phyloP scores from a whole-genome alignment of 495 filamentous ascomycete genomes.

The Acidomyces sp. region DNA sequence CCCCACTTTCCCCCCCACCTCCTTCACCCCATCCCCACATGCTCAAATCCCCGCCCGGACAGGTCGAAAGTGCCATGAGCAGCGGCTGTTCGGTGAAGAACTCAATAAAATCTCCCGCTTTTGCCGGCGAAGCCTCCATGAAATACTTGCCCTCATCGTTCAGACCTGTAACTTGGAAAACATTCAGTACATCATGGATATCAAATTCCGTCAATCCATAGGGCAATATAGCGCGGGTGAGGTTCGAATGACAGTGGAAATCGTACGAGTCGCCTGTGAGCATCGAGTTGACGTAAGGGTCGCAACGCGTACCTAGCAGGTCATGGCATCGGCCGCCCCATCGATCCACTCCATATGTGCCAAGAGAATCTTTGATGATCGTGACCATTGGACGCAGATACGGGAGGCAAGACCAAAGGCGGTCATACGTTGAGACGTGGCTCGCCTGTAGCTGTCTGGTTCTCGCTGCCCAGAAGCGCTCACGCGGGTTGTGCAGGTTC shows the following conservation, averaged over 20 bases:
- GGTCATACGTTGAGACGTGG: slow-evolving; percentile 55
- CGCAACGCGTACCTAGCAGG: slow-evolving; percentile 62
- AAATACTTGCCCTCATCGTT: slow-evolving; percentile 61
- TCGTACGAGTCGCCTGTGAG: slow-evolving; percentile 58
- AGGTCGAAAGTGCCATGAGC: slow-evolving; percentile 57
- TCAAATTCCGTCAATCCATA: slow-evolving; percentile 57
- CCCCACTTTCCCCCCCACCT: slow-evolving; percentile 49
- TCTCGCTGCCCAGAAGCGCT: slow-evolving; percentile 66
- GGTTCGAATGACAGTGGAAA: slow-evolving; percentile 72
- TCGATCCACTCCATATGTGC: slow-evolving; percentile 31
- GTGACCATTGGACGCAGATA: slow-evolving; percentile 63
- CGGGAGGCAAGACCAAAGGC: slow-evolving; percentile 64
- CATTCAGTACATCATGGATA: slow-evolving; percentile 69
- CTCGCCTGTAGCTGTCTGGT: slow-evolving; percentile 65
- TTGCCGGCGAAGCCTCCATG: slow-evolving; percentile 62
- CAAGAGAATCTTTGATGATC: slow-evolving; percentile 55
- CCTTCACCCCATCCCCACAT: slow-evolving; percentile 63
- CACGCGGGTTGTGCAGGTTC: slow-evolving; percentile 60
- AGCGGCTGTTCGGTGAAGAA: slow-evolving; percentile 67
- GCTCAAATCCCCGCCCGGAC: slow-evolving; percentile 52
- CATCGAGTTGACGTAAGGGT: slow-evolving; percentile 57
- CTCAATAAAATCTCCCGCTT: slow-evolving; percentile 52
- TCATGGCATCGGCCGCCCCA: slow-evolving; percentile 53
- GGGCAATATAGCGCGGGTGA: slow-evolving; percentile 55
- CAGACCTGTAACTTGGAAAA: slow-evolving; percentile 69